Conservation (phyloP, 257 asterid species). For the Mentha longifolia region DNA sequence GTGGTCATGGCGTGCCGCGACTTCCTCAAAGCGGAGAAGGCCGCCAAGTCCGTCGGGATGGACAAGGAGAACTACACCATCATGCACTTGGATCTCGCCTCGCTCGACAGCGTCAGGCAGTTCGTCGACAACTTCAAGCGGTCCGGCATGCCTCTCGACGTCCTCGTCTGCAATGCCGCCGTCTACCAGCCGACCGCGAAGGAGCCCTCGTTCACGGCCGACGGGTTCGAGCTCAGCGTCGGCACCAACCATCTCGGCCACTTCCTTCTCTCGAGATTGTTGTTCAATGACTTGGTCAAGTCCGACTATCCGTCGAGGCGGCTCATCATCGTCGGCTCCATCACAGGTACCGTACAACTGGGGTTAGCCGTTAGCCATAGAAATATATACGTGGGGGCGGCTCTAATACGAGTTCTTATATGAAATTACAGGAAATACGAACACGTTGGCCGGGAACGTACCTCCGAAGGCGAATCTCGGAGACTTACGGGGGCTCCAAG, state of each 20-base stretch:
- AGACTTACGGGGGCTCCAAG: slow-evolving; percentile 83
- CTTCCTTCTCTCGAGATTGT: slow-evolving; percentile 81
- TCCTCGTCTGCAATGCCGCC: slow-evolving; percentile 89
- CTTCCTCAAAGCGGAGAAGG: slow-evolving; percentile 80
- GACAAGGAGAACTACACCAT: slow-evolving; percentile 73
- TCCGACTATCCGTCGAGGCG: slow-evolving; percentile 86
- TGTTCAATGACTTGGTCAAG: slow-evolving; percentile 76
- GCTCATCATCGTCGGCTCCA: slow-evolving; percentile 93
- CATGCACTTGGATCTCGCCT: slow-evolving; percentile 85
- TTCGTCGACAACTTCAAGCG: slow-evolving; percentile 71
- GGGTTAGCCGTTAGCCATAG: neutral
- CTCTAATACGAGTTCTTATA: neutral
- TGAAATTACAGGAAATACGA: slow-evolving; percentile 70
- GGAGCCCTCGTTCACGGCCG: slow-evolving; percentile 81
- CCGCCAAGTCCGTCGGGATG: slow-evolving; percentile 80
- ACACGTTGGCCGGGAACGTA: slow-evolving; percentile 91
- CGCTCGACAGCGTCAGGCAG: slow-evolving; percentile 86
- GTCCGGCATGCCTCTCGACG: slow-evolving; percentile 68
- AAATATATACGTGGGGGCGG: too few relatives aligned
- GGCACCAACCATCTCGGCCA: slow-evolving; percentile 93
- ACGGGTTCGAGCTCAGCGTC: slow-evolving; percentile 91
- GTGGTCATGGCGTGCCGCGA: slow-evolving; percentile 92
- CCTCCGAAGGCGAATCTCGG: slow-evolving; percentile 98
- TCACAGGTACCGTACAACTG: slow-evolving; percentile 79
- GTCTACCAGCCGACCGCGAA: slow-evolving; percentile 82